phyloP scores from a whole-genome alignment of 2,329 filamentous ascomycete species.

The Xylariaceae sp. region DNA sequence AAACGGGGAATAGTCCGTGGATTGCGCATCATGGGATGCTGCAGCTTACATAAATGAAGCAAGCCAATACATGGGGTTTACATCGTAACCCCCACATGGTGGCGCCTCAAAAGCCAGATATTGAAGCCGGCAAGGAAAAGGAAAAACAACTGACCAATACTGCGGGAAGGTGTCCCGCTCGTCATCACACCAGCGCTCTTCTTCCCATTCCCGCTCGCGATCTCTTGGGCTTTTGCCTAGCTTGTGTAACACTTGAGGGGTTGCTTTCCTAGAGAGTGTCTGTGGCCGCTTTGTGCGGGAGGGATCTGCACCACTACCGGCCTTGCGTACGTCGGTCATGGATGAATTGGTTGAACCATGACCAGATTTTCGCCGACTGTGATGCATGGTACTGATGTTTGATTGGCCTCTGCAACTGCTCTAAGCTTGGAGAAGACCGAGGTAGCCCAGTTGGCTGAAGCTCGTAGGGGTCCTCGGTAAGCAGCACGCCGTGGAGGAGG shows the following conservation, averaged over 20 bases:
- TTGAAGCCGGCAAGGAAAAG: conserved; percentile 7
- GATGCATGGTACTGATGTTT: conserved; percentile 44
- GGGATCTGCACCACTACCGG: conserved; percentile 42
- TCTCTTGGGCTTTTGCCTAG: conserved; percentile 49
- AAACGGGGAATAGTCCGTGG: conserved; percentile 18
- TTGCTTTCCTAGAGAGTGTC: conserved; percentile 41
- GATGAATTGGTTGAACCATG: conserved; percentile 50
- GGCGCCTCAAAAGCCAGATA: conserved; percentile 15
- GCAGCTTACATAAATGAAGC: conserved; percentile 20
- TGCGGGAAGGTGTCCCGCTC: conserved; percentile 62
- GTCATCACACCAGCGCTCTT: conserved; percentile 49
- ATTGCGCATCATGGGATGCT: conserved; percentile 24
- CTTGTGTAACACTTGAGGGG: conserved; percentile 40
- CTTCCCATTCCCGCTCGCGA: conserved; percentile 48
- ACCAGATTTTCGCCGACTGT: conserved; percentile 54
- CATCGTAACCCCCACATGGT: conserved; percentile 20
- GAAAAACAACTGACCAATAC: conserved; percentile 52
- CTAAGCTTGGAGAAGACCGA: conserved; percentile 12
- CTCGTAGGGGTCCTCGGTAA: conserved; percentile 17
- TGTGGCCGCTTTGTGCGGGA: conserved; percentile 46
- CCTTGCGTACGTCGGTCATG: conserved; percentile 52
- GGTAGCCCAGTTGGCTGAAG: conserved; percentile 17
- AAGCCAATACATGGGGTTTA: conserved; percentile 16
- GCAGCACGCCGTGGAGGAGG: conserved; percentile 19
- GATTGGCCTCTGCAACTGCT: conserved; percentile 23